Conservation (phyloP, 2,329 filamentous ascomycete species). For the Berkeleyomyces basicola region DNA sequence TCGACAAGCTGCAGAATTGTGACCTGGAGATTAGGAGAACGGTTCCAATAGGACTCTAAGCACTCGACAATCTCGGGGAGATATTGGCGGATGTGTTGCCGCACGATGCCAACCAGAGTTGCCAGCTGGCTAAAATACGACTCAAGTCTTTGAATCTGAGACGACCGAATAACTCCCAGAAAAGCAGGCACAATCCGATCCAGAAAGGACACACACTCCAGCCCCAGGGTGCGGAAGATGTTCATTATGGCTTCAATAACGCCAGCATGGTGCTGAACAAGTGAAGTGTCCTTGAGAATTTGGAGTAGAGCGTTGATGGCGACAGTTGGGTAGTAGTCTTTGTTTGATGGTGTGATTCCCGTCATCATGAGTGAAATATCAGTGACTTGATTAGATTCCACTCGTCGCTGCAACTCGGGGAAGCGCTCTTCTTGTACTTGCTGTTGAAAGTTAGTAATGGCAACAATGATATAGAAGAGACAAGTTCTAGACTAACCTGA, state of each 20-base stretch:
- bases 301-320: conserved; percentile 91
- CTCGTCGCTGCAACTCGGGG: conserved; percentile 54
- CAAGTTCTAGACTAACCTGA: conserved; percentile 26
- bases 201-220: conserved; percentile 92
- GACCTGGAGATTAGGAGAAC: conserved; percentile 61
- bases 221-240: conserved; percentile 87
- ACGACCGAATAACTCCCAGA: conserved; percentile 70
- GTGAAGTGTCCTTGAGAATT: conserved; percentile 77
- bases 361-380: conserved; percentile 98
- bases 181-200: conserved; percentile 91
- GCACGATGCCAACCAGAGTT: conserved; percentile 82
- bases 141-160: conserved; percentile 62
- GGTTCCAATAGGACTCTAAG: conserved; percentile 80
- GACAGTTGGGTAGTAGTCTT: conserved; percentile 96
- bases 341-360: conserved; percentile 85
- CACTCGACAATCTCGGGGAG: conserved; percentile 73
- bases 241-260: conserved; percentile 98
- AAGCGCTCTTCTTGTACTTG: conserved; percentile 76
- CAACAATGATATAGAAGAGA: not conserved
- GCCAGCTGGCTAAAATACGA: conserved; percentile 97
- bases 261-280: conserved; percentile 78
- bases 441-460: conserved; percentile 18
- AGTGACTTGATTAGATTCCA: conserved; percentile 51
- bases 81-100: conserved; percentile 88
- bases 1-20: conserved; percentile 89